These are phyloP conservation scores for Trichoderma gracile DNA, from an alignment of 2,329 filamentous ascomycete species.

Conservation along the genomic window DNA sequence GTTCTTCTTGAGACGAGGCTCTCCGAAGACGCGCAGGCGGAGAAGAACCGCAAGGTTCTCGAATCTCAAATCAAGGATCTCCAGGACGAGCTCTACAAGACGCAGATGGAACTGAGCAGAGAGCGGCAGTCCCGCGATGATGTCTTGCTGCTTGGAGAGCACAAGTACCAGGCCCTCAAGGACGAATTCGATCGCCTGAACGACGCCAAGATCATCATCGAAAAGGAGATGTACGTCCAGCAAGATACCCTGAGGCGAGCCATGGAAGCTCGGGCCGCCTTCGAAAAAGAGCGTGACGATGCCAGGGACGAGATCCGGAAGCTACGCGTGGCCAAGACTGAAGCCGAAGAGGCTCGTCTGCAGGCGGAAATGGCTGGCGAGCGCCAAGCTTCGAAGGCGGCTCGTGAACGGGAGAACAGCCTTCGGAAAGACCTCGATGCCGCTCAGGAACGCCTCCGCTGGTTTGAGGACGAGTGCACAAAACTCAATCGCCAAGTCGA, in stretches of 20 bases:
- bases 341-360: conserved; percentile 81
- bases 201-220: conserved; percentile 93
- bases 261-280: conserved; percentile 74
- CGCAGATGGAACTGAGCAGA: conserved; percentile 84
- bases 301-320: conserved; percentile 82
- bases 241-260: conserved; percentile 87
- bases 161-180: conserved; percentile 79
- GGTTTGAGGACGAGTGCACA: conserved; percentile 76
- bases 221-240: conserved; percentile 95
- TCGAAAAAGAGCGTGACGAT: conserved; percentile 86
- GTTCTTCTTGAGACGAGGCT: conserved; percentile 83
- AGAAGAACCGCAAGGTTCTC: conserved; percentile 76
- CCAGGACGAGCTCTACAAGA: conserved; percentile 79
- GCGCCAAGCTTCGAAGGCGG: conserved; percentile 72
- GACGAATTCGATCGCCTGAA: conserved; percentile 85
- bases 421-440: conserved; percentile 78
- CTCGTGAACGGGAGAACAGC: conserved; percentile 76
- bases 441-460: conserved; percentile 72
- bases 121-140: conserved; percentile 94
- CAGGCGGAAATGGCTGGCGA: conserved; percentile 81
- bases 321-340: conserved; percentile 78
- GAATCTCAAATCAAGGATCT: conserved; percentile 86
- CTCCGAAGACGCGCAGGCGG: conserved; percentile 84
- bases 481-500: conserved; percentile 79
- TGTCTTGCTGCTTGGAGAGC: conserved; percentile 84